Evolutionary conservation across 2,329 filamentous ascomycete genomes (phyloP).

Genomic region (Verticillium alfalfae): DNA sequence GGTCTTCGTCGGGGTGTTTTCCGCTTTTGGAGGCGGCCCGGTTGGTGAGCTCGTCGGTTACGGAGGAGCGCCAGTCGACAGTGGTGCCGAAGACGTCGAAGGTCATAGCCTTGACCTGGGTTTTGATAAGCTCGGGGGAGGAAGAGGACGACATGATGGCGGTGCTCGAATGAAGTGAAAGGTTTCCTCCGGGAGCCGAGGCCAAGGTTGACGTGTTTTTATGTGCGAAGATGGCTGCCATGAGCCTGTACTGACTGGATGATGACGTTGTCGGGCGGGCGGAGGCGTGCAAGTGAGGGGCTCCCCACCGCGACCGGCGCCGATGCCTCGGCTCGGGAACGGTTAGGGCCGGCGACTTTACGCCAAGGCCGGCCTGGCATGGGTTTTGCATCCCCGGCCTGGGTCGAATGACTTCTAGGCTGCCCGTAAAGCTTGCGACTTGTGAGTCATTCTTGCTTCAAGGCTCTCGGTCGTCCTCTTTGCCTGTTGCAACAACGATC

Average conservation of each 20-base stretch:
- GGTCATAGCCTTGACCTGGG: slow-evolving; percentile 51
- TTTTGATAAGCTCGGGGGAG: slow-evolving; percentile 1
- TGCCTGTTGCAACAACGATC: too few species aligned
- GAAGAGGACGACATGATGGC: slow-evolving; percentile 16
- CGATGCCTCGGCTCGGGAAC: background rate
- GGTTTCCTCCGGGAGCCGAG: too few species aligned
- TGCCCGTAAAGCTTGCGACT: too few species aligned
- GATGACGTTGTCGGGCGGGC: background rate
- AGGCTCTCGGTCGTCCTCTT: too few species aligned
- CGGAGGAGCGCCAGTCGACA: slow-evolving; percentile 70
- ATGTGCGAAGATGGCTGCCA: background rate
- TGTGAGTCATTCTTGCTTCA: too few species aligned
- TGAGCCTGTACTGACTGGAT: too few species aligned
- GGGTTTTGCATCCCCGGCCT: background rate
- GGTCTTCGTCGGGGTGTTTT: slow-evolving; percentile 35
- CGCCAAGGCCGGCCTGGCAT: background rate
- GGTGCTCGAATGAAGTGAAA: background rate
- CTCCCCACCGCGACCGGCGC: background rate
- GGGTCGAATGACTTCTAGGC: background rate
- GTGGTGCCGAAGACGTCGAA: slow-evolving; percentile 79
- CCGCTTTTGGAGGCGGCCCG: slow-evolving; percentile 38
- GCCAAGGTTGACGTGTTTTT: background rate
- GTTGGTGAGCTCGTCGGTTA: slow-evolving; percentile 52
- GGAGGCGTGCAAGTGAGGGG: background rate
- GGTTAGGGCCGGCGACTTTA: background rate